phyloP scores from a whole-genome alignment of 1,284 basidiomycete genomes.

The Leccinum angustisporum region DNA sequence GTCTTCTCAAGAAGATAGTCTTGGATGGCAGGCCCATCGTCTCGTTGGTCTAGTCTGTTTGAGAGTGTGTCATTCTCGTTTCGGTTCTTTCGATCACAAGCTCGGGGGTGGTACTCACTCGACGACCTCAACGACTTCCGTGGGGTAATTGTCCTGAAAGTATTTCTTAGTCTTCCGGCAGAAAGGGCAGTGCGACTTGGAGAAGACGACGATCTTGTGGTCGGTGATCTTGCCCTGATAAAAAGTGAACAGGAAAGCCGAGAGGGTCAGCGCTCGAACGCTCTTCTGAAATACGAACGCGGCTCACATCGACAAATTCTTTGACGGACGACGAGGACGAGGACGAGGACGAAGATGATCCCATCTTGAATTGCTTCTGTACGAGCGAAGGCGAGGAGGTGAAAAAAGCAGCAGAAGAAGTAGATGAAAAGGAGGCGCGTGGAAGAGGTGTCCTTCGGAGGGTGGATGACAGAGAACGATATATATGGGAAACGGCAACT shows the following conservation, averaged over 20 bases:
- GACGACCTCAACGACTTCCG: constrained; percentile 48
- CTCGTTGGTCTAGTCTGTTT: constrained; percentile 21
- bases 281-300: not conserved
- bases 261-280: constrained; percentile 2
- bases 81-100: not conserved
- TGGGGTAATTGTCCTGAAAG: constrained; percentile 49
- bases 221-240: constrained; percentile 50
- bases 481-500: constrained; percentile 23
- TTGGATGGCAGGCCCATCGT: constrained; percentile 21
- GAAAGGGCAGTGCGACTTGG: constrained; percentile 66
- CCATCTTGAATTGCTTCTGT: constrained; percentile 17
- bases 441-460: constrained; percentile 5
- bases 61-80: not conserved
- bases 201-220: constrained; percentile 69
- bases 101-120: constrained; percentile 49
- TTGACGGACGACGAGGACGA: constrained; percentile 33
- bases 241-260: not conserved
- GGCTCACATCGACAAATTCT: constrained; percentile 42
- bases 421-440: constrained; percentile 1
- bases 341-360: not conserved
- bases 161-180: constrained; percentile 59
- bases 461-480: constrained; percentile 20
- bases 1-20: constrained; percentile 26
- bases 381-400: constrained; percentile 2
- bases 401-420: not conserved